Base-by-base conservation (phyloP, 1,139 yeast species). In the Groenewaldozyma sp. region DNA sequence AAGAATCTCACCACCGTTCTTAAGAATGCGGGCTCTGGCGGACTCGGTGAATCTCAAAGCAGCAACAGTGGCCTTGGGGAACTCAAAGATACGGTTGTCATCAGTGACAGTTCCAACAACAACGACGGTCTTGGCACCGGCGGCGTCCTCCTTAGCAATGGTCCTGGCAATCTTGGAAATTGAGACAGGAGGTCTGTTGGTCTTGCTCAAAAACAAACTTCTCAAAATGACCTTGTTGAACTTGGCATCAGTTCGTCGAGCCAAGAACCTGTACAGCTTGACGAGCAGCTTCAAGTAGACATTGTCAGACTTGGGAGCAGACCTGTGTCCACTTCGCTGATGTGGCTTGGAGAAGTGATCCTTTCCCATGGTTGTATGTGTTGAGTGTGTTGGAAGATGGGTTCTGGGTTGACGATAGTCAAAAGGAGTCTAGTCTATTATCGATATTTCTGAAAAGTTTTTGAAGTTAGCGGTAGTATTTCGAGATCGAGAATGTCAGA, bases 1-100 rank as follows among this genome's bases (percentile, higher is more conserved):
- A 81, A 91, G 82, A 65, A 88, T 86, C 77, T 91, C 98, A 80
- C 99, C 99, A 74, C 99, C 99, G 67, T 91, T 93, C 80, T 88
- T 88, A 64, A 79, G 62, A 70, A 91, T 93, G 72, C 88, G 86
- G 64, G 95, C 96, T 73, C 83, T 87, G 69, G 99, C 99, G 74
- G 94, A 83, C 64, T 91, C 94, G 60, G 99, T 93, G 87, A 91
- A 88, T 76, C 95, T 87, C 70, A 91, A 82, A 70, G 98, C 99
- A 64, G 98, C 97, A 62, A 91, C 82, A 56, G 97, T 84, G 63
- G 93, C 73, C 81, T 88, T 88, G 74, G 97, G 97, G 78, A 86
- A 77, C 63, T 80, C 84, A 59, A 78, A 74, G 68, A 91, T 72
- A 78, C 97, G 88, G 82, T 74, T 73, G 75, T 91, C 99, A 63